Conservation (phyloP, 2,329 filamentous ascomycete genomes). For the Pseudocercospora eumusae region DNA sequence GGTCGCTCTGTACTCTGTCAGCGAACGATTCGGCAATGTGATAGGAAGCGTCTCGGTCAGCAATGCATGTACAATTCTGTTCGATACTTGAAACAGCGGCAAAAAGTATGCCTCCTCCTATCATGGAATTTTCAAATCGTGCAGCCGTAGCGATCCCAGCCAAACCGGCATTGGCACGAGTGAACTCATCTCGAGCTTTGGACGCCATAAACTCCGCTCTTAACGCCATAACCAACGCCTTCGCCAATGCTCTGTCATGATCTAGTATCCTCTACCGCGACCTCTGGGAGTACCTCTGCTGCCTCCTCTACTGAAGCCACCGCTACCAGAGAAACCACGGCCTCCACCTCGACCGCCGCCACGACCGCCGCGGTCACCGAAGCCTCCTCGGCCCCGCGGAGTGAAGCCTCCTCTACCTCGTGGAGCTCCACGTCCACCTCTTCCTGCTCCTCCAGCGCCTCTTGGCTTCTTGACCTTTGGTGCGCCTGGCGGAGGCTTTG, state of each 20-base stretch:
- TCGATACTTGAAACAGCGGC: neutral
- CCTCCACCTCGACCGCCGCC: slow-evolving; percentile 20
- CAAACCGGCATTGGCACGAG: neutral
- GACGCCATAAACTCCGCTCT: slow-evolving; percentile 3
- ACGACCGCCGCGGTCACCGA: slow-evolving; percentile 43
- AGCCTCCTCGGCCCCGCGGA: slow-evolving; percentile 46
- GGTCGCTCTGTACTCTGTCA: neutral
- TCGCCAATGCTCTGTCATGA: slow-evolving; percentile 10
- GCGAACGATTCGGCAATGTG: neutral
- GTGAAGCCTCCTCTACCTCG: slow-evolving; percentile 58
- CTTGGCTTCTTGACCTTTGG: slow-evolving; percentile 70
- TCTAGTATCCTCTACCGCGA: slow-evolving; percentile 42
- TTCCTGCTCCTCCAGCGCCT: slow-evolving; percentile 53
- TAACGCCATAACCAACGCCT: slow-evolving; percentile 7
- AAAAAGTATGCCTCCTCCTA: neutral
- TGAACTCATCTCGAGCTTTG: neutral
- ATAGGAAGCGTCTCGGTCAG: neutral
- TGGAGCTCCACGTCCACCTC: slow-evolving; percentile 52
- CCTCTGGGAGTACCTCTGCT: slow-evolving; percentile 35
- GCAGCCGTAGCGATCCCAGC: neutral
- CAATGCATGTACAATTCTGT: neutral
- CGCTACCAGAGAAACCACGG: slow-evolving; percentile 22
- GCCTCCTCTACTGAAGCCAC: slow-evolving; percentile 23
- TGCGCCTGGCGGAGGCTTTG: slow-evolving; percentile 69
- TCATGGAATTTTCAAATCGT: neutral